phyloP scores from a whole-genome alignment of 441 rosid species.

The Erodium trifolium region DNA sequence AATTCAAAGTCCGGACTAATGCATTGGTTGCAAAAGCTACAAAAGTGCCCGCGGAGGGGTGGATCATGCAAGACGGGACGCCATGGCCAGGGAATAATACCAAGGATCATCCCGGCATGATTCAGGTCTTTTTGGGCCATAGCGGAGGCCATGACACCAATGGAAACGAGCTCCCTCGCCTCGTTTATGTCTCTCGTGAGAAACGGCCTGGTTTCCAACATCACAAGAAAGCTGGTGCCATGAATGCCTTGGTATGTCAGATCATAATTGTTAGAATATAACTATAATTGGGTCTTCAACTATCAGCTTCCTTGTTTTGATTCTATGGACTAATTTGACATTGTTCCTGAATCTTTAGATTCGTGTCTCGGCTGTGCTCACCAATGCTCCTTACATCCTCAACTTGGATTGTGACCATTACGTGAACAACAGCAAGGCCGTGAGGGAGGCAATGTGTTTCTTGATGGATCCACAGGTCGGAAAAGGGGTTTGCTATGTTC shows the following conservation, averaged over 20 bases:
- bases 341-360: slow-evolving; percentile 41
- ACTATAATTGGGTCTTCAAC: no score
- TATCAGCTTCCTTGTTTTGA: neutral
- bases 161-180: slow-evolving; percentile 97
- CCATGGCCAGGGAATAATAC: slow-evolving; percentile 99
- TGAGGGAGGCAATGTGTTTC: slow-evolving; percentile 97
- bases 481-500: slow-evolving; percentile 25
- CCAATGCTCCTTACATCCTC: slow-evolving; percentile 94
- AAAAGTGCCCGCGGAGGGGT: slow-evolving; percentile 91
- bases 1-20: slow-evolving; percentile 76
- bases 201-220: slow-evolving; percentile 96
- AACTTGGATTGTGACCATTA: slow-evolving; percentile 99
- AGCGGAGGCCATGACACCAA: slow-evolving; percentile 95
- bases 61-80: slow-evolving; percentile 99
- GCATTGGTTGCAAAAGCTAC: slow-evolving; percentile 90
- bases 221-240: slow-evolving; percentile 99
- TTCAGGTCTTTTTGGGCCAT: slow-evolving; percentile 98
- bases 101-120: slow-evolving; percentile 99
- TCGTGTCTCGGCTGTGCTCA: slow-evolving; percentile 93
- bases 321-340: neutral
- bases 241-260: slow-evolving; percentile 67
- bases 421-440: slow-evolving; percentile 91
- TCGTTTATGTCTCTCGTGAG: slow-evolving; percentile 26
- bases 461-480: slow-evolving; percentile 98
- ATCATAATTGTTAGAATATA: no score